Evolutionary conservation across 176 grass and related monocot genomes (phyloP).

Genomic region (Eremochloa ophiuroides): DNA sequence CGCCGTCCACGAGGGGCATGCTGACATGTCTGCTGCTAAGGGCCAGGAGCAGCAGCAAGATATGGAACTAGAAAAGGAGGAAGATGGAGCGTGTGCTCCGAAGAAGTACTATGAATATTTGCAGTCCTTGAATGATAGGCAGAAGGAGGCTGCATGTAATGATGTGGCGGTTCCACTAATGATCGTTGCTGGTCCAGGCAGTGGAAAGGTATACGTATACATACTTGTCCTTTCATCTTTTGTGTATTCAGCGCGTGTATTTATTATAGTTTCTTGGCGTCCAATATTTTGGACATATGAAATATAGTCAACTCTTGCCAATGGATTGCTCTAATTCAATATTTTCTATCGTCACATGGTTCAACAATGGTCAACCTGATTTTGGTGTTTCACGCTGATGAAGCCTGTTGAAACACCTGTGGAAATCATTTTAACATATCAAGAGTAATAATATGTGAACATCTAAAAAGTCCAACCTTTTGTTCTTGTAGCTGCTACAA

Average conservation of each 20-base stretch:
- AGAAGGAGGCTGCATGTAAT: slow-evolving; percentile 79
- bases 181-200: slow-evolving; percentile 85
- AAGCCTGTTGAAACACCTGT: neutral
- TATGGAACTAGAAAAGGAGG: slow-evolving; percentile 13
- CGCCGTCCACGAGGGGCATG: slow-evolving; percentile 33
- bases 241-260: neutral
- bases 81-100: slow-evolving; percentile 46
- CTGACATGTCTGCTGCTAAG: slow-evolving; percentile 18
- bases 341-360: neutral
- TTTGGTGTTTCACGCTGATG: neutral
- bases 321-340: slow-evolving; percentile 5
- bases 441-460: neutral
- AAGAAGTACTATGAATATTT: slow-evolving; percentile 80
- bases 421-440: neutral
- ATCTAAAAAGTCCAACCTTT: neutral
- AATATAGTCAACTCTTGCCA: neutral
- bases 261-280: neutral
- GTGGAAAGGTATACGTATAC: slow-evolving; percentile 80
- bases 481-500: neutral
- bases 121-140: slow-evolving; percentile 64
- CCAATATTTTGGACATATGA: neutral
- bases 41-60: slow-evolving; percentile 24
- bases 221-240: neutral
- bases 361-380: neutral
- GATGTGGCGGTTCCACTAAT: slow-evolving; percentile 75